Conservation (phyloP, 2,329 filamentous ascomycete genomes). For the Trichophyton mentagrophytes region DNA sequence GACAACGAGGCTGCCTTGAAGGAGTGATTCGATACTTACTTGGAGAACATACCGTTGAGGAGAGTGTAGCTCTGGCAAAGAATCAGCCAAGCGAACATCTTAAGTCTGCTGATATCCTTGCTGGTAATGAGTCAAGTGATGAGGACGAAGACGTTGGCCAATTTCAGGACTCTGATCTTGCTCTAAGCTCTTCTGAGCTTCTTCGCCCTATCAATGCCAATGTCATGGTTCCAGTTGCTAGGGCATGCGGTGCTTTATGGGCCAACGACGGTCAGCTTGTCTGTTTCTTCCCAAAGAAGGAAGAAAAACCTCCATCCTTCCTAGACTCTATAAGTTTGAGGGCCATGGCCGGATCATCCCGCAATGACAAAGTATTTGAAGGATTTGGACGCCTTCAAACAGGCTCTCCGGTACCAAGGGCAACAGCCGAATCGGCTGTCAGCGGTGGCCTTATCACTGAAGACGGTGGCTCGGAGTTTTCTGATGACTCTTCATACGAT, state of each 20-base stretch:
- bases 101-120: conserved; percentile 32
- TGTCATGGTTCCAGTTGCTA: conserved; percentile 51
- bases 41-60: conserved; percentile 46
- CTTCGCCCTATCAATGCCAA: conserved; percentile 46
- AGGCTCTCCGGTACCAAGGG: conserved; percentile 36
- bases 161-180: conserved; percentile 33
- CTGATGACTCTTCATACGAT: conserved; percentile 45
- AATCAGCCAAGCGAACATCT: conserved; percentile 44
- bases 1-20: conserved; percentile 44
- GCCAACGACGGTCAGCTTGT: conserved; percentile 44
- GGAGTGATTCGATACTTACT: conserved; percentile 49
- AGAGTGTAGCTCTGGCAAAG: conserved; percentile 40
- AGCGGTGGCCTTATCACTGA: conserved; percentile 28
- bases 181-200: conserved; percentile 39
- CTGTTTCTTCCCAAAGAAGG: conserved; percentile 45
- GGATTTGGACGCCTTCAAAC: conserved; percentile 49
- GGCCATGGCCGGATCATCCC: conserved; percentile 37
- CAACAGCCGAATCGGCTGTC: conserved; percentile 36
- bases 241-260: conserved; percentile 46
- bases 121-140: conserved; percentile 71
- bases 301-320: conserved; percentile 38
- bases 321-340: conserved; percentile 37
- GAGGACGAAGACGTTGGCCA: conserved; percentile 51
- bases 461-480: conserved; percentile 34
- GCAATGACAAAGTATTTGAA: conserved; percentile 46